Base-by-base conservation (phyloP, 495 filamentous ascomycete genomes). In the Cenococcum geophilum region DNA sequence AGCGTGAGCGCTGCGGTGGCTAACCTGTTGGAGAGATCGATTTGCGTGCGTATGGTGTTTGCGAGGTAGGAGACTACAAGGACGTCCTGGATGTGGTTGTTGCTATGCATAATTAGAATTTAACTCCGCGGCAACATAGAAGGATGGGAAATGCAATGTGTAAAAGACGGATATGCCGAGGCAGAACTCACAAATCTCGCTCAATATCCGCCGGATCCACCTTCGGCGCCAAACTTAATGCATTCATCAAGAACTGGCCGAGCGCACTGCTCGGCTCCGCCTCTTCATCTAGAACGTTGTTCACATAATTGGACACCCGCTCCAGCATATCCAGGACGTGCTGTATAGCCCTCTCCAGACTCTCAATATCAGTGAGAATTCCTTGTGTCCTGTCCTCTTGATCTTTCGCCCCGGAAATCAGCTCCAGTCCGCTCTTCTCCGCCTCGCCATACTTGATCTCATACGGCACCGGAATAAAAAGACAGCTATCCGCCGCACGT, bases 11-110 rank as follows among this genome's bases (percentile, higher is more conserved):
- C 83, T 49, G 91, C 87, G 14, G 91, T 96, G 55, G 93, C 91
- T 62, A 97, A 77, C 32, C 92, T 84, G 78, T 96, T 95, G 52
- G 91, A 93, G 45, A 98, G 83, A 73, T 97, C 93, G 75, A 98
- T 98, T 80, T 98, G 93, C 68, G 92, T 97, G 74, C 93, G 90
- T 76, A 98, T 95, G 53, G 92, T 97, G 79, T 97, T 98, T 67
- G 93, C 91, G 49, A 98, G 81, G 79, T 98, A 98, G 51, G 89
- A 91, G 64, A 97, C 91, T 68, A 97, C 87, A 51, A 98, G 84
- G 59, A 98, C 91, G 72, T 98, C 93, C 78, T 98, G 93, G 75
- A 98, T 89, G 77, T 98, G 93, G 77, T 95, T 95, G 82, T 98
- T 97, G 83, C 84, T 86, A 72, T 22, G n/a, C 14, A 22, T 27